Base-by-base conservation (phyloP, 2,329 filamentous ascomycete species). In the Aspergillus candidus region DNA sequence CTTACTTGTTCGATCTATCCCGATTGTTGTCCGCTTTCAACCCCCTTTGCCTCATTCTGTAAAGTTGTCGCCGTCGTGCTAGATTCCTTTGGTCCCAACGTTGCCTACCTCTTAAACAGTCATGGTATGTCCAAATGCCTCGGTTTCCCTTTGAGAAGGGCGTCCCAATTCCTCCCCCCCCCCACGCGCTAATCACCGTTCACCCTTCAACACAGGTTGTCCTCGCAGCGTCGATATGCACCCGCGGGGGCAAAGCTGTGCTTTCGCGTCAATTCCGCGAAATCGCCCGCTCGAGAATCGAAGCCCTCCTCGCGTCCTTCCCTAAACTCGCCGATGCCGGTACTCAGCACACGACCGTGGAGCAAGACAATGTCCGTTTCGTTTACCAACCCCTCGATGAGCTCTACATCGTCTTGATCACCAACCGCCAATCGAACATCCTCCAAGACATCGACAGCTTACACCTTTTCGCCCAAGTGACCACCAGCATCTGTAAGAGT, bases 341-440 rank as follows among this genome's bases (percentile, higher is more conserved):
- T 49, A 96, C 89, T 41, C 93, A 98, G 71, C 93, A 98, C 71
- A 98, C 93, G 22, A 98, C 88, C 5, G 90, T 97, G 60, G 93
- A 98, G 72, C 90, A 97, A 72, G 94, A 98, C 75, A 97, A 95
- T 74, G 93, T 98, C 63, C 91, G 93, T 73, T 98, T 96, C 66
- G 93, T 98, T 47, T 98, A 98, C 76, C 93, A 98, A 69, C 94
- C 93, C 48, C 79, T 98, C 53, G 94, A 98, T 72, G 94, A 98
- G 75, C 83, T 98, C 53, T 98, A 98, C 79, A 97, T 98, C 82
- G 91, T 98, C 55, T 82, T 98, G 62, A 97, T 98, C 72, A 98
- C 94, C 69, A 98, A 98, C 77, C 86, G 89, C 60, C 93, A 97
- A 76, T 97, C 91, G 69, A 98, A 98, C 72, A 98, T 98, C 57